Base-by-base conservation (phyloP, 345 rosid genomes). In the Schrenkiella parvula region DNA sequence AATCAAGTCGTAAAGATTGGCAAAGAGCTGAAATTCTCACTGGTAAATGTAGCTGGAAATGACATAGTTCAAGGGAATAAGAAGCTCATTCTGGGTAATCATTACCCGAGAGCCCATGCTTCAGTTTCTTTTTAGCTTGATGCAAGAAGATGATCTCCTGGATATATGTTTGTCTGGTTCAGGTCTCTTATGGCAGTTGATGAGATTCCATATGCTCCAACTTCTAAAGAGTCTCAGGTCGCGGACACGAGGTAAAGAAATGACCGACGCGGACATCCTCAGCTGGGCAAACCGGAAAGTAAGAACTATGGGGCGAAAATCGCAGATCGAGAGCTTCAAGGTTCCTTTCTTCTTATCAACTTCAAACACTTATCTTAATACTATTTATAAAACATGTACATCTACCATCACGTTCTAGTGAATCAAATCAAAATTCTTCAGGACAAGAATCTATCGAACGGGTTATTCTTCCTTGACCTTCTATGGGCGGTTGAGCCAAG, bases 11-110 rank as follows among this genome's bases (percentile, higher is more conserved):
- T 93, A 70, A 80, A 69, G 82, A 89, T 91, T 29, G 97, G 97
- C 64, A 84, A 77, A 81, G 82, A 84, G 68, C 48, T 93, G 84
- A 88, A 78, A 39, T 87, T 93, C 70, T 91, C 99, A 13, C 80
- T 93, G 0, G 95, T 91, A 28, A 93, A 93, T 80, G 90, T 91
- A 13, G 92, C 83, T 42, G 99, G 97, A 71, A 91, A 91, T 72
- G 97, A 93, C 76, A 78, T 93, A 43, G 99, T 93, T 21, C 91
- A 85, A 81, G 98, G 97, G 85, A 93, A 91, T 64, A 91, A 89
- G 88, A 91, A 91, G 81, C 96, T 93, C 77, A 88, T 93, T 73
- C 90, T 89, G 46, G 96, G 97, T 93, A 88, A 80, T 70, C 62
- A 44, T 64, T 55, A 35, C 57, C 44, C 37, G 29, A 42, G 38